phyloP scores from a whole-genome alignment of 148 eudicot genomes.

The Arctostaphylos glauca region DNA sequence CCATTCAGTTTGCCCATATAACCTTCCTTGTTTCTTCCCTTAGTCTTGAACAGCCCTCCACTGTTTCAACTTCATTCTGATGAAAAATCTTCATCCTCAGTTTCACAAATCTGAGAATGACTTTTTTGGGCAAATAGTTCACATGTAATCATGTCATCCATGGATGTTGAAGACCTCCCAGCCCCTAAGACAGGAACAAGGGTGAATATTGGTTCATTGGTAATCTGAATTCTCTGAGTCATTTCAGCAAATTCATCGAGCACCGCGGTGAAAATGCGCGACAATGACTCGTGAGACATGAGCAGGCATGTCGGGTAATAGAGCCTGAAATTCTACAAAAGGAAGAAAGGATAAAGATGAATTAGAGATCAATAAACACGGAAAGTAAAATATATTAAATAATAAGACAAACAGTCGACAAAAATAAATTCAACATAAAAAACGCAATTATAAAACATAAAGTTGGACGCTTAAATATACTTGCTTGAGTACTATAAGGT shows the following conservation, averaged over 20 bases:
- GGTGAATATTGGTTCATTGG: slow-evolving; percentile 56
- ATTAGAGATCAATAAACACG: background rate
- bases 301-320: slow-evolving; percentile 44
- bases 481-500: background rate
- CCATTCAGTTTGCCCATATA: background rate
- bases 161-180: slow-evolving; percentile 55
- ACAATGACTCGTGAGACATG: slow-evolving; percentile 48
- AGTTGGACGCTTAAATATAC: background rate
- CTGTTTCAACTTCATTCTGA: background rate
- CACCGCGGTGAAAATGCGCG: slow-evolving; percentile 36
- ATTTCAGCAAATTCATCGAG: slow-evolving; percentile 52
- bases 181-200: slow-evolving; percentile 77
- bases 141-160: slow-evolving; percentile 64
- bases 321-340: slow-evolving; percentile 65
- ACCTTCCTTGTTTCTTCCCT: background rate
- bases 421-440: background rate
- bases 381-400: background rate
- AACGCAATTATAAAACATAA: background rate
- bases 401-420: background rate
- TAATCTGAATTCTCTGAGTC: slow-evolving; percentile 24
- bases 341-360: background rate
- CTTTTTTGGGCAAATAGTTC: slow-evolving; percentile 66
- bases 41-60: background rate
- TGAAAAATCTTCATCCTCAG: background rate
- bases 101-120: slow-evolving; percentile 6